Conservation (phyloP, 129 eudicot genomes). For the Tanacetum coccineum region DNA sequence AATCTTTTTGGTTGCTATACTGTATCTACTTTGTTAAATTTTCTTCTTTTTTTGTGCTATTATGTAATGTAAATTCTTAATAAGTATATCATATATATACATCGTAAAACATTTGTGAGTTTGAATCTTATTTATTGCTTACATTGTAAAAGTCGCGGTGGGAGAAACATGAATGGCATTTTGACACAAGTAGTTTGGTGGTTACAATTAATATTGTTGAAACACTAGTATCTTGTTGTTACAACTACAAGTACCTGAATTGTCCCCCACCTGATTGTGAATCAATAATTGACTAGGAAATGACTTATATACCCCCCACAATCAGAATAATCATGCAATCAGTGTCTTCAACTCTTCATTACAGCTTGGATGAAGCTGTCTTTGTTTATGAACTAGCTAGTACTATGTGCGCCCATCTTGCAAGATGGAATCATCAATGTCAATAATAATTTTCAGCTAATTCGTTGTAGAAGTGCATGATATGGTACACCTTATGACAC, state of each 20-base stretch:
- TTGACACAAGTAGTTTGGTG: slow-evolving; percentile 22
- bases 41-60: slow-evolving; percentile 3
- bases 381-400: slow-evolving; percentile 23
- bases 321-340: slow-evolving; percentile 28
- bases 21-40: not conserved
- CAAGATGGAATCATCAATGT: not conserved
- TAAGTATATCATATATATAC: not conserved
- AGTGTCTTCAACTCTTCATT: slow-evolving; percentile 14
- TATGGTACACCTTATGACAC: too few relatives aligned
- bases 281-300: slow-evolving; percentile 32
- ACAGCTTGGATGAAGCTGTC: slow-evolving; percentile 38
- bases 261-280: slow-evolving; percentile 25
- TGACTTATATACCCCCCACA: slow-evolving; percentile 27
- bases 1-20: slow-evolving; percentile 19
- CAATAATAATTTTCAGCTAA: slow-evolving; percentile 7
- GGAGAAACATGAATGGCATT: slow-evolving; percentile 13
- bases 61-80: slow-evolving; percentile 22
- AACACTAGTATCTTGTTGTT: slow-evolving; percentile 11
- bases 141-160: not conserved
- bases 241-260: slow-evolving; percentile 18
- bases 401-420: not conserved
- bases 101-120: too few relatives aligned
- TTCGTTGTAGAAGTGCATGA: not conserved
- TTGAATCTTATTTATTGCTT: too few relatives aligned
- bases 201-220: slow-evolving; percentile 21